A percentile compares a stretch with the other conserved stretches of the same genome.
These are phyloP conservation scores for Tulasnella sp. DNA, from an alignment of 768 basidiomycete genomes.

Conservation along the genomic window DNA sequence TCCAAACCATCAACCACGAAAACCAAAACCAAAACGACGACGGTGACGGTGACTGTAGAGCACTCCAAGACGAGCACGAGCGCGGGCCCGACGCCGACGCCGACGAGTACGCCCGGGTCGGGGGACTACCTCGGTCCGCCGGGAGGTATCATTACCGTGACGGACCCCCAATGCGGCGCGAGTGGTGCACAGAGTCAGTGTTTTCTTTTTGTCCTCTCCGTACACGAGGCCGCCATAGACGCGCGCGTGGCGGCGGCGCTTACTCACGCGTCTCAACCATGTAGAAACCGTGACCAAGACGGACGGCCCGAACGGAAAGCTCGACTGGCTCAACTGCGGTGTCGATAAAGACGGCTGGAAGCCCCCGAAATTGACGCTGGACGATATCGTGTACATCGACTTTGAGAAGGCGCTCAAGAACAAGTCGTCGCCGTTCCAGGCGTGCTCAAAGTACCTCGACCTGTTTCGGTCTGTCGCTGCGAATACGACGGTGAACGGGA, in stretches of 20 bases:
- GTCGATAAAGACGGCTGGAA: conserved; percentile 49
- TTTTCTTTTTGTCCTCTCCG: not conserved
- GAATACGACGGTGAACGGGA: no score
- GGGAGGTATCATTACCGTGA: conserved; percentile 3
- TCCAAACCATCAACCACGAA: not conserved
- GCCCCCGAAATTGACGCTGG: conserved; percentile 47
- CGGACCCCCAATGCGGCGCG: conserved; percentile 31
- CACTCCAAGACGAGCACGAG: not conserved
- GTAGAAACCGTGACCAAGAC: conserved; percentile 26
- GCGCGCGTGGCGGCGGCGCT: no score
- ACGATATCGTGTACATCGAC: conserved; percentile 29
- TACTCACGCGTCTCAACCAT: not conserved
- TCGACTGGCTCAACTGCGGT: conserved; percentile 38
- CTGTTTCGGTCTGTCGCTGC: conserved; percentile 49
- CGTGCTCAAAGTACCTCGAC: conserved; percentile 39
- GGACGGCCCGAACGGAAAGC: conserved; percentile 53
- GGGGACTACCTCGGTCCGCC: no score
- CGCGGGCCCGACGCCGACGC: no score
- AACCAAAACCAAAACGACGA: not conserved
- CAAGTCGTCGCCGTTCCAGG: conserved; percentile 42
- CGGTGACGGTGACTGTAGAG: not conserved
- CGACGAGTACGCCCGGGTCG: no score
- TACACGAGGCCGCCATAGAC: not conserved
- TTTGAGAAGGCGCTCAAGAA: conserved; percentile 22
- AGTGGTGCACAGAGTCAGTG: conserved; percentile 16